Conservation (phyloP, 2,329 filamentous ascomycete species). For the Aspergillus texensis region DNA sequence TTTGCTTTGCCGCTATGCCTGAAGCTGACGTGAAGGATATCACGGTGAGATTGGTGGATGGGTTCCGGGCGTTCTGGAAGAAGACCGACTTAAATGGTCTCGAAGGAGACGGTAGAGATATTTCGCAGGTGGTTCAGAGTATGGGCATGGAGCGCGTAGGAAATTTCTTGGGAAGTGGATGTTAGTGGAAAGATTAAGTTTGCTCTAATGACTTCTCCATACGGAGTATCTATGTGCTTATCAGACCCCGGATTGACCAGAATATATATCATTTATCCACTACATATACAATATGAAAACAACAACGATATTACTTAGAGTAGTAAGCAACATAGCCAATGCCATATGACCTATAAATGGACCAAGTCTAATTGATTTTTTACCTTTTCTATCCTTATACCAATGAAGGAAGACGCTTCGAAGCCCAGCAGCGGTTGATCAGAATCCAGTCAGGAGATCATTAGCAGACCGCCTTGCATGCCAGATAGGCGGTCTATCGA, state of each 20-base stretch:
- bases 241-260: not conserved
- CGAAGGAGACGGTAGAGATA: constrained; percentile 24
- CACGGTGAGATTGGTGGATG: constrained; percentile 67
- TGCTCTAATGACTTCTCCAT: not conserved
- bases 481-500: not conserved
- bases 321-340: not conserved
- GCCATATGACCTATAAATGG: not conserved
- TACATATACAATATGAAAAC: not conserved
- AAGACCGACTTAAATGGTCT: constrained; percentile 59
- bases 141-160: constrained; percentile 9
- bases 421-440: not conserved
- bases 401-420: not conserved
- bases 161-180: constrained; percentile 23
- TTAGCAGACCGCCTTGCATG: not conserved
- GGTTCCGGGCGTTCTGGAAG: constrained; percentile 74
- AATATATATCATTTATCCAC: not conserved
- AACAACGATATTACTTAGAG: not conserved
- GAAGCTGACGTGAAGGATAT: constrained; percentile 67
- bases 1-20: constrained; percentile 86
- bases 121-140: constrained; percentile 7
- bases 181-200: not conserved
- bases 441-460: not conserved
- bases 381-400: no score
- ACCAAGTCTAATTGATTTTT: not conserved
- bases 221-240: not conserved